Base-by-base conservation (phyloP, 305 asterid genomes). In the Withania somnifera region DNA sequence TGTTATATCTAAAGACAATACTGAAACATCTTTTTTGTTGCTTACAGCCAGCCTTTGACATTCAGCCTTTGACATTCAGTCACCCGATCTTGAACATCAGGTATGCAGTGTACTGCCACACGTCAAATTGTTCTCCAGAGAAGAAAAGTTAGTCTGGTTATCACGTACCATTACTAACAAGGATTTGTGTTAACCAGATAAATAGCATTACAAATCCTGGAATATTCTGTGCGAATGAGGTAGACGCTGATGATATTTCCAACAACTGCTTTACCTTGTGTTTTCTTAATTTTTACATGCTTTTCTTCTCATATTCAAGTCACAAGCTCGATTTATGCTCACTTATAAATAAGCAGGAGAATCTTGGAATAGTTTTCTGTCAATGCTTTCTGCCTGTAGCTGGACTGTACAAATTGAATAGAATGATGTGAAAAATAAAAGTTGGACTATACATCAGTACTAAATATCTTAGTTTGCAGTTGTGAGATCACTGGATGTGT, bases 151-250 rank as follows among this genome's bases (percentile, higher is more conserved):
- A 9, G 19, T 17, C 58, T 42, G 83, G 83, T 58, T 54, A 38
- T 82, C 61, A 53, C 17, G 32, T 84, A 28, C 34, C 22, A 75
- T 6, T 20, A 84, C 84, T 81, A 81, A 77, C 19, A 45, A 9
- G 7, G 13, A 75, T n/a, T 60, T 81, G 71, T 47, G 34, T 84
- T 80, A 45, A 53, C 79, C 93, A 96, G 99, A 89, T 96, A 85
- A 69, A 77, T 81, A 90, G 94, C 89, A 82, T 92, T 83, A 86
- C 95, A 60, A 96, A 96, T 87, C 99, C 99, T 52, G 99, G 99
- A 82, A 84, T 83, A 80, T 93, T 94, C 87, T 86, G 80, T 79
- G 98, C 94, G 24, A 90, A 94, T 82, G 92, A 93, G 99, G 99
- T 95, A 80, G 79, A 13, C 64, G 54, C 71, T 51, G 26, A 77